Base-by-base conservation (phyloP, 257 asterid genomes). In the Przewalskia tangutica region DNA sequence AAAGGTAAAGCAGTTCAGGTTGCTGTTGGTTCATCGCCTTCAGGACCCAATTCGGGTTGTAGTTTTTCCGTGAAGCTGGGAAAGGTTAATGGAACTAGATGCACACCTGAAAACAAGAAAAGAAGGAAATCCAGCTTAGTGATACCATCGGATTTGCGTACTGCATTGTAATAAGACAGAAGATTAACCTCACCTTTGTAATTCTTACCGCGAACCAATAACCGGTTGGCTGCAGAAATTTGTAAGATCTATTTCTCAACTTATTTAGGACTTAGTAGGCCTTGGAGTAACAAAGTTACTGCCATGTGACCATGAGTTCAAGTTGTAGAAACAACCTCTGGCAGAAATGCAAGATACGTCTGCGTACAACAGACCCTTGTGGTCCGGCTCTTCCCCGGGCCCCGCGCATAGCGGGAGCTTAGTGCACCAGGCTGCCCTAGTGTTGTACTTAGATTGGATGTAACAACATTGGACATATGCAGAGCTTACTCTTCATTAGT, bases 71-170 rank as follows among this genome's bases (percentile, higher is more conserved):
- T 81, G 32, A 85, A 68, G 77, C 38, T 84, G 11, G 89, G 95
- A 46, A 93, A 89, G 79, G 79, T 90, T 27, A 75, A 75, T 56
- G 81, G 84, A 8, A 46, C 81, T 6, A 84, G 88, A 84, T 84
- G 89, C 80, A 92, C 95, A 55, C 97, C 98, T 60, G 94, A 92
- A 46, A 91, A 91, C 77, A 95, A 93, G 86, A 95, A 89, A 88
- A 90, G 97, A 76, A 88, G 97, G 60, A 93, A 93, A 67, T 89
- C 93, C 27, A 87, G 85, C 62, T 12, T 88, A 77, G 84, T 87
- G 17, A 85, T 85, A 75, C 89, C 97, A 9, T 18, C 89, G 70
- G 91, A 92, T 85, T 53, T 89, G 85, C 88, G 79, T 70, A 84
- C 88, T 60, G 90, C 88, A 59, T 85, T 88, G 46, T 75, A 27